Percentiles rank a stretch among this genome's conserved stretches.
Evolutionary conservation across 805 yeast species (phyloP).

Genomic region (Sugiyamaella americana): DNA sequence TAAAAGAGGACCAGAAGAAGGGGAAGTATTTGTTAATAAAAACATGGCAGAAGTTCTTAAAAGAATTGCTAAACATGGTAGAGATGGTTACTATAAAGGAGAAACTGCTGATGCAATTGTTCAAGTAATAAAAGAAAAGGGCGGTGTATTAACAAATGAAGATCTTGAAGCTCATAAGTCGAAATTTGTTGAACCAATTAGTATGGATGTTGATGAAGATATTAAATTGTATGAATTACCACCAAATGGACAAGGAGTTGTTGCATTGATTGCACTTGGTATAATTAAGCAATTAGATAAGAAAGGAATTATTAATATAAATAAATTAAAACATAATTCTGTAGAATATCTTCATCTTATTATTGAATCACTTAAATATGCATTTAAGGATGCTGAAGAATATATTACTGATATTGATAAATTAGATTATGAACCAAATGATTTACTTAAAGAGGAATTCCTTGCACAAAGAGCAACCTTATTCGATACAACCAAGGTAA

Average conservation of each 20-base stretch:
- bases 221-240: slow-evolving; percentile 72
- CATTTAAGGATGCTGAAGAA: slow-evolving; percentile 70
- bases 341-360: slow-evolving; percentile 61
- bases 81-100: slow-evolving; percentile 64
- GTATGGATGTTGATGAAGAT: slow-evolving; percentile 40
- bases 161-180: slow-evolving; percentile 57
- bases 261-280: slow-evolving; percentile 67
- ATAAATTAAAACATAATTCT: slow-evolving; percentile 49
- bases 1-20: slow-evolving; percentile 47
- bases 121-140: slow-evolving; percentile 43
- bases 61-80: slow-evolving; percentile 50
- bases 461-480: slow-evolving; percentile 44
- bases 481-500: slow-evolving; percentile 39
- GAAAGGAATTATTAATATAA: slow-evolving; percentile 38
- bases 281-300: slow-evolving; percentile 51
- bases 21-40: slow-evolving; percentile 50
- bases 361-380: slow-evolving; percentile 66
- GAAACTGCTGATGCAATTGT: slow-evolving; percentile 62
- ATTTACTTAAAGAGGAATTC: slow-evolving; percentile 44
- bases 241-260: slow-evolving; percentile 77
- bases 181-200: slow-evolving; percentile 60
- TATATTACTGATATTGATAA: slow-evolving; percentile 55
- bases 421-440: slow-evolving; percentile 34
- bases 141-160: slow-evolving; percentile 49
- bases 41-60: slow-evolving; percentile 49